These are phyloP conservation scores for Antrodiella citrinella DNA, from an alignment of 768 basidiomycete genomes.

Conservation along the genomic window DNA sequence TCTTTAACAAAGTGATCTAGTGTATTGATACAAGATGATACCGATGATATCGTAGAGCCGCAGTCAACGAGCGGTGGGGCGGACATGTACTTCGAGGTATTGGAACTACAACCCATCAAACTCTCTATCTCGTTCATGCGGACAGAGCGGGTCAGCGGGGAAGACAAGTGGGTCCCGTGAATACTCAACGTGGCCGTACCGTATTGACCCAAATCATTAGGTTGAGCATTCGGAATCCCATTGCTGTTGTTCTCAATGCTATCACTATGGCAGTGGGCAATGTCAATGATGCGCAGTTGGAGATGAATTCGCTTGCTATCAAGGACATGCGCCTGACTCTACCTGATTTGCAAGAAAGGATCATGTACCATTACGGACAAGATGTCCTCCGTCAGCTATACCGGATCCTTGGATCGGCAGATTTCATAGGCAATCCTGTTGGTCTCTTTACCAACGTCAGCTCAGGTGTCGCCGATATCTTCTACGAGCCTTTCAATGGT, in stretches of 20 bases:
- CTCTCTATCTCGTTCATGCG: constrained; percentile 95
- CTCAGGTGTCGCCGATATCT: constrained; percentile 95
- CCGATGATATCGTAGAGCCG: constrained; percentile 67
- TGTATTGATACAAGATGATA: constrained; percentile 55
- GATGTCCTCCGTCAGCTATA: constrained; percentile 92
- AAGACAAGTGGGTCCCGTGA: constrained; percentile 66
- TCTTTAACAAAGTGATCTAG: constrained; percentile 28
- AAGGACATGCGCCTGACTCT: constrained; percentile 88
- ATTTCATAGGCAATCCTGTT: constrained; percentile 93
- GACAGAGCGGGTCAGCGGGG: constrained; percentile 86
- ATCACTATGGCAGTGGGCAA: constrained; percentile 97
- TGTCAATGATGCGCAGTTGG: constrained; percentile 90
- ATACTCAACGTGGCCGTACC: no score
- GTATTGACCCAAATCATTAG: constrained; percentile 25
- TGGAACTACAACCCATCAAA: constrained; percentile 91
- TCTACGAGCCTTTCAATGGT: constrained; percentile 97
- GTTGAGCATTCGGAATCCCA: constrained; percentile 76
- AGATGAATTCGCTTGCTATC: constrained; percentile 88
- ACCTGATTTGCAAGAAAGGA: constrained; percentile 77
- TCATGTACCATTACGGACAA: constrained; percentile 88
- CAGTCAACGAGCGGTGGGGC: constrained; percentile 53
- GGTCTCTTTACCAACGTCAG: constrained; percentile 98
- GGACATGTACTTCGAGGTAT: constrained; percentile 90
- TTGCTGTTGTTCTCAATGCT: constrained; percentile 90
- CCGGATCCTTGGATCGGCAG: constrained; percentile 94